phyloP scores from a whole-genome alignment of 192 early-diverging fungal genomes.

The Oehlia diaphana region DNA sequence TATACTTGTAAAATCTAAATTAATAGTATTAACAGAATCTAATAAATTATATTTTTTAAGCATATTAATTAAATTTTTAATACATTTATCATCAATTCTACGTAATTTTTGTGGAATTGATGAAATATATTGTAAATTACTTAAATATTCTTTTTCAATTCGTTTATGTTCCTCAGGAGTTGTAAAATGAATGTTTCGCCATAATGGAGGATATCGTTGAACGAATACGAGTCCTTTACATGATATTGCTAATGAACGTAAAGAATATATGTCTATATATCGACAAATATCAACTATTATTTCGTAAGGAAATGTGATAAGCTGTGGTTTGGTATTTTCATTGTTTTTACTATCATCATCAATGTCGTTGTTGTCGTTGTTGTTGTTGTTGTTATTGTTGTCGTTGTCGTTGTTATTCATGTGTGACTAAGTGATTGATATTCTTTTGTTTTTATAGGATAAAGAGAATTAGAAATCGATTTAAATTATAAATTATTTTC shows the following conservation, averaged over 20 bases:
- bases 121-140: not conserved
- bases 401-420: too few species aligned
- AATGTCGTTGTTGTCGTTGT: too few species aligned
- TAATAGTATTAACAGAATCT: not conserved
- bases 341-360: too few species aligned
- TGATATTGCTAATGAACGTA: not conserved
- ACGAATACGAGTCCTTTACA: conserved; percentile 3
- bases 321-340: not conserved
- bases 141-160: not conserved
- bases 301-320: conserved; percentile 1
- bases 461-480: too few species aligned
- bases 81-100: conserved; percentile 2
- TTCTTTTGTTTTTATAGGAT: too few species aligned
- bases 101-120: not conserved
- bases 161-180: not conserved
- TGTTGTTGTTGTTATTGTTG: too few species aligned
- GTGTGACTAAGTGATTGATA: too few species aligned
- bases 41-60: not conserved
- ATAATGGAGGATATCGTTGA: not conserved
- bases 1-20: conserved; percentile 9
- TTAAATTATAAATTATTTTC: too few species aligned
- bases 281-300: conserved; percentile 5
- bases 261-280: conserved; percentile 5
- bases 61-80: not conserved
- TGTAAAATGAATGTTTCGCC: conserved; percentile 3